Conservation (phyloP, 73 alveolate species). For the Urostyla sp. region DNA sequence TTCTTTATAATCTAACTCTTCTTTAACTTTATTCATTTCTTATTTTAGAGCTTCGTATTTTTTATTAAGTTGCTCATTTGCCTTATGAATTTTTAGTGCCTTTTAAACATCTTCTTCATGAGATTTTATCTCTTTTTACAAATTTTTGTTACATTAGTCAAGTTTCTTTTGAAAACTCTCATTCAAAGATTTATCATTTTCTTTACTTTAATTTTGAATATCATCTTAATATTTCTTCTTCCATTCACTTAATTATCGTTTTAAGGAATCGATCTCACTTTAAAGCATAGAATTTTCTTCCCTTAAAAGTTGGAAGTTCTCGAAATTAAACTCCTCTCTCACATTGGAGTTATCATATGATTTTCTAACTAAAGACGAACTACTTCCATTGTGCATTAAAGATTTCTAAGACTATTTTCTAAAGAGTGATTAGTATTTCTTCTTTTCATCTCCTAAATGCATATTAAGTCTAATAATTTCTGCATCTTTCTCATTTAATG, state of each 20-base stretch:
- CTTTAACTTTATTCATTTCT: neutral
- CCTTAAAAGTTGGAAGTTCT: neutral
- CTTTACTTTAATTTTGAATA: constrained; percentile 3
- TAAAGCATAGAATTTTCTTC: constrained; percentile 10
- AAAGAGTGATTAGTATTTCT: constrained; percentile 3
- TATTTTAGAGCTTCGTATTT: constrained; percentile 5
- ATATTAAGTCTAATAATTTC: constrained; percentile 62
- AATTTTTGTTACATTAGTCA: neutral
- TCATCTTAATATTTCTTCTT: neutral
- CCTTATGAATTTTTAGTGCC: constrained; percentile 36
- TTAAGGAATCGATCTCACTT: neutral
- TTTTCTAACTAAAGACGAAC: neutral
- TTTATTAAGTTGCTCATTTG: constrained; percentile 13
- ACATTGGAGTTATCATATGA: neutral
- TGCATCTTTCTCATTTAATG: constrained; percentile 68
- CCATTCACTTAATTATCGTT: too few relatives aligned
- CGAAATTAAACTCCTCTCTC: neutral
- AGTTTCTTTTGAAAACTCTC: neutral
- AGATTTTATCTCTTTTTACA: constrained; percentile 2
- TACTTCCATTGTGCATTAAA: constrained; percentile 23
- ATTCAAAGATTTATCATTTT: constrained; percentile 3
- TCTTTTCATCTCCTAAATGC: constrained; percentile 63
- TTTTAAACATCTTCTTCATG: constrained; percentile 44
- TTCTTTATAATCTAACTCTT: constrained; percentile 30
- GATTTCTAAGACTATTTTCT: constrained; percentile 39